Percentiles rank a stretch among this genome's conserved stretches.
phyloP scores from a whole-genome alignment of 306 rosid genomes.

The Calophaca sinica region DNA sequence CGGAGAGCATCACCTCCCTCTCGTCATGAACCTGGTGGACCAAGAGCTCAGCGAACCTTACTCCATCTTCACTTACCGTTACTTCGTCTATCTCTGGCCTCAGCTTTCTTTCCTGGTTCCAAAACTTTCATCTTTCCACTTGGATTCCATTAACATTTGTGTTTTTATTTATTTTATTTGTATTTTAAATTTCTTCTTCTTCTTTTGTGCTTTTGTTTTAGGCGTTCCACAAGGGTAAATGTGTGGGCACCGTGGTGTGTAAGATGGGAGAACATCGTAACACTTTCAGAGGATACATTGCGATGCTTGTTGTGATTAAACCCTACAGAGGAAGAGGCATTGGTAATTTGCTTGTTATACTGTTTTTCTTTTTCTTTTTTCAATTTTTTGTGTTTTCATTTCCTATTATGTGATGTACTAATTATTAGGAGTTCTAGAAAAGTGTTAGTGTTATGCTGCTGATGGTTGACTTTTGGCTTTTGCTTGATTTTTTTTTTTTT shows the following conservation, averaged over 20 bases:
- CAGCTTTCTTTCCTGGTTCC: constrained; percentile 87
- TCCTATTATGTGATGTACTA: constrained; percentile 26
- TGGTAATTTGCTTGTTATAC: constrained; percentile 52
- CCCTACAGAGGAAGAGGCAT: constrained; percentile 93
- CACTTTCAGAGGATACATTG: constrained; percentile 92
- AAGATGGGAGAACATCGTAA: constrained; percentile 96
- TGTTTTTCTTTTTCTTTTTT: neutral
- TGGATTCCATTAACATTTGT: neutral
- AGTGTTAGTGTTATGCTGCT: constrained; percentile 3
- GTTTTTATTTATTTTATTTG: neutral
- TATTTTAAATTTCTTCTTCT: too few species aligned
- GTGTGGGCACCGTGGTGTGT: constrained; percentile 97
- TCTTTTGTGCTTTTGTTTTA: constrained; percentile 30
- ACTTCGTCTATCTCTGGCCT: constrained; percentile 97
- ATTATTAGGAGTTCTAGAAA: neutral
- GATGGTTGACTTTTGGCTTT: constrained; percentile 19
- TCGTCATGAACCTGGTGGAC: constrained; percentile 85
- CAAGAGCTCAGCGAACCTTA: constrained; percentile 98
- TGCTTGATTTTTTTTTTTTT: constrained; percentile 24
- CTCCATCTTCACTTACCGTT: constrained; percentile 96
- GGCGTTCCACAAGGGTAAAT: constrained; percentile 90
- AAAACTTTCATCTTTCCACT: constrained; percentile 4
- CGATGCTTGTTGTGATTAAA: constrained; percentile 92
- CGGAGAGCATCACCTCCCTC: constrained; percentile 93
- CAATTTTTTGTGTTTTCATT: neutral